Evolutionary conservation across 306 rosid genomes (phyloP).

Genomic region (Acacia acuminata): DNA sequence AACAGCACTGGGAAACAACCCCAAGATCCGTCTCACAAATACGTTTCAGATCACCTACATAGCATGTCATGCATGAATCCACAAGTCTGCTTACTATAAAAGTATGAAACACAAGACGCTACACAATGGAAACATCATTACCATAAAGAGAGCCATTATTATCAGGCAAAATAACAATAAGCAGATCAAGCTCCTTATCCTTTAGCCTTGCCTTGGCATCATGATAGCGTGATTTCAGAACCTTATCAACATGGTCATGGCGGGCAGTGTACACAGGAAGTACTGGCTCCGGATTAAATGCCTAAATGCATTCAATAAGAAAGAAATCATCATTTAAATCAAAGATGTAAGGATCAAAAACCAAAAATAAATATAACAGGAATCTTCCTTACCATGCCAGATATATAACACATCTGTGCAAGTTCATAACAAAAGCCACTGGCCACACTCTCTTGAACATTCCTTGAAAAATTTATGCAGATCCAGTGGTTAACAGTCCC

Average conservation of each 20-base stretch:
- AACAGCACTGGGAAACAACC: conserved; percentile 89
- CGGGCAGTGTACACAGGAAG: conserved; percentile 65
- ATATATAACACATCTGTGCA: conserved; percentile 81
- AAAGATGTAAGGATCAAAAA: not conserved
- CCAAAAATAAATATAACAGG: not conserved
- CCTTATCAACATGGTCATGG: conserved; percentile 92
- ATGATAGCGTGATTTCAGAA: conserved; percentile 68
- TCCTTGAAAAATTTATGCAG: conserved; percentile 81
- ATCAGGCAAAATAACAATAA: conserved; percentile 89
- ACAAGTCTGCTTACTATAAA: not conserved
- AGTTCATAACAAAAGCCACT: conserved; percentile 79
- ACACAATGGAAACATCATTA: conserved; percentile 19
- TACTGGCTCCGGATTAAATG: conserved; percentile 75
- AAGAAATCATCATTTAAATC: not conserved
- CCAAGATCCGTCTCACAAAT: conserved; percentile 98
- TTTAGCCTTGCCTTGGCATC: conserved; percentile 69
- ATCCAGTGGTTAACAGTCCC: conserved; percentile 87
- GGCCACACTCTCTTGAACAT: conserved; percentile 79
- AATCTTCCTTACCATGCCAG: conserved; percentile 82
- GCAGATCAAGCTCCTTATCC: conserved; percentile 80
- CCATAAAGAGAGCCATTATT: conserved; percentile 97
- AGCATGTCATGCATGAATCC: not conserved
- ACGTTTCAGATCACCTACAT: conserved; percentile 84
- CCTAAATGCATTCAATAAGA: conserved; percentile 39
- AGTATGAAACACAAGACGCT: not conserved